These are phyloP conservation scores for Oropetium thomaeum DNA, from an alignment of 176 grass and related monocot species.

Conservation along the genomic window DNA sequence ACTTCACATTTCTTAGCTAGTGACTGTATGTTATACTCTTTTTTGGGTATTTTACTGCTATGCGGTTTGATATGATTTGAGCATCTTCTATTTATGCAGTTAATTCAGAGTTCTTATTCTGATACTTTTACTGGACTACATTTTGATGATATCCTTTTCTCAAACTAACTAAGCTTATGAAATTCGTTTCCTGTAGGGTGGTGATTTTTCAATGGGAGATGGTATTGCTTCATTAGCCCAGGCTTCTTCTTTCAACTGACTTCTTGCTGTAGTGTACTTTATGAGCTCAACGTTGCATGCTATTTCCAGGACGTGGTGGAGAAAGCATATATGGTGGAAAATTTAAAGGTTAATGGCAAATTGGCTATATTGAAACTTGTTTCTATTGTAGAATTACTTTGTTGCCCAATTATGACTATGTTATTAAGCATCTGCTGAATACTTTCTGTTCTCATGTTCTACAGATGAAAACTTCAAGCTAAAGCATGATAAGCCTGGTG, in stretches of 20 bases:
- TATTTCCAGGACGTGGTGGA: constrained; percentile 89
- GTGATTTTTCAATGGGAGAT: constrained; percentile 80
- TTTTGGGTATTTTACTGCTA: constrained; percentile 17
- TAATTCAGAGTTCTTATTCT: background rate
- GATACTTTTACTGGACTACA: background rate
- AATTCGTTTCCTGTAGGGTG: constrained; percentile 53
- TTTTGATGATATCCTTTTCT: background rate
- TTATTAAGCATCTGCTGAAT: constrained; percentile 26
- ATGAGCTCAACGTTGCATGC: constrained; percentile 60
- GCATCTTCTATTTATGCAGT: background rate
- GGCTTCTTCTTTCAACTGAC: constrained; percentile 84
- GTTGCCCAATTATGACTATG: background rate
- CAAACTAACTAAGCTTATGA: constrained; percentile 15
- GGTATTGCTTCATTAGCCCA: constrained; percentile 77
- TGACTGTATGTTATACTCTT: background rate
- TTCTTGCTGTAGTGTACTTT: constrained; percentile 70
- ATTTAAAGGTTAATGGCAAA: constrained; percentile 50
- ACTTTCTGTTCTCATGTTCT: constrained; percentile 14
- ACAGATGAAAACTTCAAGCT: constrained; percentile 75
- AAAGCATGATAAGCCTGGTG: constrained; percentile 62
- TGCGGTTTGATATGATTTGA: background rate
- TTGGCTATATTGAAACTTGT: constrained; percentile 16
- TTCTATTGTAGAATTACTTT: background rate
- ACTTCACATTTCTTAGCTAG: constrained; percentile 24
- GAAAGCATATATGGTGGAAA: constrained; percentile 86